Percentiles rank a stretch among this genome's conserved stretches.
These are phyloP conservation scores for Paecilomyces niveus DNA, from an alignment of 2,329 filamentous ascomycete species.

Conservation along the genomic window DNA sequence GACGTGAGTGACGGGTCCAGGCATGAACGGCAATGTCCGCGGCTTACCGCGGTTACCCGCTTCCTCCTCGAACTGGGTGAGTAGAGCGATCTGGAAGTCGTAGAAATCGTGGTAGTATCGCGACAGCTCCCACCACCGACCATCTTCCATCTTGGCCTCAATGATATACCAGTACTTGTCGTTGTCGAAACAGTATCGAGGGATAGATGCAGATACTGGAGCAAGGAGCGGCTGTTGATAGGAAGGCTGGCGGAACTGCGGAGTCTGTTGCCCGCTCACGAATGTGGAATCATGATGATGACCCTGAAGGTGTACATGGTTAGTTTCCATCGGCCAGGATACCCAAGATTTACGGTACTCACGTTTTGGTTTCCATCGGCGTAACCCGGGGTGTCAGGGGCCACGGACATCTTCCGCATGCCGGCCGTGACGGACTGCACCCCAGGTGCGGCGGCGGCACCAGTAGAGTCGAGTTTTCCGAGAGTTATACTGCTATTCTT, in stretches of 20 bases:
- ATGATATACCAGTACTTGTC: slow-evolving; percentile 99
- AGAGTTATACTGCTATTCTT: slow-evolving; percentile 98
- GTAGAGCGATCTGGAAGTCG: slow-evolving; percentile 91
- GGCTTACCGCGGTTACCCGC: slow-evolving; percentile 78
- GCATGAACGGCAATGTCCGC: slow-evolving; percentile 91
- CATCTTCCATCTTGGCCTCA: slow-evolving; percentile 83
- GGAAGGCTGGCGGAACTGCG: slow-evolving; percentile 33
- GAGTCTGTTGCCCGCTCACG: slow-evolving; percentile 18
- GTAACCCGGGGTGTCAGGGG: slow-evolving; percentile 45
- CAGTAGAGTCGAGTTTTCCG: slow-evolving; percentile 66
- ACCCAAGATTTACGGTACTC: slow-evolving; percentile 24
- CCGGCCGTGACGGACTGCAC: slow-evolving; percentile 59
- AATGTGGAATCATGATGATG: slow-evolving; percentile 22
- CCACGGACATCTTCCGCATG: slow-evolving; percentile 74
- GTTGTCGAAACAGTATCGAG: slow-evolving; percentile 89
- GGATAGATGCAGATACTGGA: slow-evolving; percentile 76
- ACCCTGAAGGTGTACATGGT: slow-evolving; percentile 9
- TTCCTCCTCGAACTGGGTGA: slow-evolving; percentile 86
- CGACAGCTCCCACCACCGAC: slow-evolving; percentile 84
- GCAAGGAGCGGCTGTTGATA: slow-evolving; percentile 54
- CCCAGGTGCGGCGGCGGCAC: slow-evolving; percentile 4
- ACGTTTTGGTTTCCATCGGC: slow-evolving; percentile 45
- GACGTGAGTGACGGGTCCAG: slow-evolving; percentile 92
- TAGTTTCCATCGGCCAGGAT: slow-evolving; percentile 1
- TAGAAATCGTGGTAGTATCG: slow-evolving; percentile 98